phyloP scores from a whole-genome alignment of 495 filamentous ascomycete species.

The Cenococcum geophilum region DNA sequence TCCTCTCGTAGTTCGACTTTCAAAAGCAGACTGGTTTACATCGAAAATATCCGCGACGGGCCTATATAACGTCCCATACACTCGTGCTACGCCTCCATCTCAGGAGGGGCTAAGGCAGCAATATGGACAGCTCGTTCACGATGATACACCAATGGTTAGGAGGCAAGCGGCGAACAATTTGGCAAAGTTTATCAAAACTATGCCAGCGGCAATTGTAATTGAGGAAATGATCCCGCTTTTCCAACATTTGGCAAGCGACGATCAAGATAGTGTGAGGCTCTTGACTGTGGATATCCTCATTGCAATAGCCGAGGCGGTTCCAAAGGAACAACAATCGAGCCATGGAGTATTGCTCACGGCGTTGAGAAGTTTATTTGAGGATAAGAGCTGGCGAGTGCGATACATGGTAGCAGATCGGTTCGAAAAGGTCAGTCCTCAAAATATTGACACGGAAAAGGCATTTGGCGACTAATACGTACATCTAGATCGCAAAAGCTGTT shows the following conservation, averaged over 20 bases:
- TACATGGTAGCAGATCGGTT: slow-evolving; percentile 99
- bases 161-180: slow-evolving; percentile 93
- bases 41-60: slow-evolving; percentile 98
- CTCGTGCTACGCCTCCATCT: slow-evolving; percentile 70
- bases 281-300: slow-evolving; percentile 96
- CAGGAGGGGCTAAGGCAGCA: slow-evolving; percentile 87
- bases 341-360: slow-evolving; percentile 88
- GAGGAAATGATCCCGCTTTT: slow-evolving; percentile 99
- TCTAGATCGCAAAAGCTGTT: slow-evolving; percentile 91
- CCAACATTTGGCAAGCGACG: slow-evolving; percentile 89
- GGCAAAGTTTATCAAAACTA: slow-evolving; percentile 94
- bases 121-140: slow-evolving; percentile 87
- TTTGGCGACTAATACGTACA: not conserved
- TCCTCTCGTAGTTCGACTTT: slow-evolving; percentile 85
- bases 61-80: slow-evolving; percentile 87
- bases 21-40: slow-evolving; percentile 99
- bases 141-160: slow-evolving; percentile 98
- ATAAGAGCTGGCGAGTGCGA: slow-evolving; percentile 97
- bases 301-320: slow-evolving; percentile 91
- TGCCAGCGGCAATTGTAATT: slow-evolving; percentile 83
- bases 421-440: slow-evolving; percentile 64
- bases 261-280: slow-evolving; percentile 94
- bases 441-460: slow-evolving; percentile 1
- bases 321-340: slow-evolving; percentile 95
- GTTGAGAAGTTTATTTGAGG: slow-evolving; percentile 86